phyloP scores from a whole-genome alignment of 257 asterid genomes.

The Nicotiana obtusifolia region DNA sequence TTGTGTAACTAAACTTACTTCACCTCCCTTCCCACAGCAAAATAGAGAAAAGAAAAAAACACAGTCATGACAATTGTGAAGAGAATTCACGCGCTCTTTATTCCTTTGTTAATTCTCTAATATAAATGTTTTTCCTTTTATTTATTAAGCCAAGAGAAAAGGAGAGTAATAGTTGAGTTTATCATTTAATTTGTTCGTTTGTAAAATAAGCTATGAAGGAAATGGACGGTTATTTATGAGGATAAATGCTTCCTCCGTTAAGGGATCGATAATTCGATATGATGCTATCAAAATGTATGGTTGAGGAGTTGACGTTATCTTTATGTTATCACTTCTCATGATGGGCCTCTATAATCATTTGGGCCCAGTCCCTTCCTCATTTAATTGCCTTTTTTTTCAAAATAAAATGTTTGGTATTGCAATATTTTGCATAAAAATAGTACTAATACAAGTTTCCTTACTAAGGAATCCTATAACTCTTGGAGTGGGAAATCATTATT shows the following conservation, averaged over 20 bases:
- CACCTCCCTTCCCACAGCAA: neutral
- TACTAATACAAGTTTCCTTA: neutral
- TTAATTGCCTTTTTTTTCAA: neutral
- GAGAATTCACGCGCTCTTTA: neutral
- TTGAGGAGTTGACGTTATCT: neutral
- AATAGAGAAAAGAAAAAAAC: neutral
- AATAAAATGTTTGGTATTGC: neutral
- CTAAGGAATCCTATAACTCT: neutral
- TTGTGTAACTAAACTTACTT: neutral
- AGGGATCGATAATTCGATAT: neutral
- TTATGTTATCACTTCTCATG: neutral
- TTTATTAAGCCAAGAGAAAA: neutral
- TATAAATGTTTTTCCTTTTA: neutral
- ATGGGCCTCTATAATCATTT: constrained; percentile 6
- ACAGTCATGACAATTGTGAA: neutral
- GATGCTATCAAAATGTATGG: constrained; percentile 11
- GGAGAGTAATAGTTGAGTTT: neutral
- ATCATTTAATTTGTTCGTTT: neutral
- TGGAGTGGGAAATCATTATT: too few relatives aligned
- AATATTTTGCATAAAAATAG: neutral
- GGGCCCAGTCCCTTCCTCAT: neutral
- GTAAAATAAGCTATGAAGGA: neutral
- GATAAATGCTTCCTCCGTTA: neutral
- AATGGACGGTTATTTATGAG: neutral
- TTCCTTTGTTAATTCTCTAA: neutral